Percentiles rank a stretch among this genome's conserved stretches.
Evolutionary conservation across 768 basidiomycete genomes (phyloP).

Genomic region (Inosperma sp.): DNA sequence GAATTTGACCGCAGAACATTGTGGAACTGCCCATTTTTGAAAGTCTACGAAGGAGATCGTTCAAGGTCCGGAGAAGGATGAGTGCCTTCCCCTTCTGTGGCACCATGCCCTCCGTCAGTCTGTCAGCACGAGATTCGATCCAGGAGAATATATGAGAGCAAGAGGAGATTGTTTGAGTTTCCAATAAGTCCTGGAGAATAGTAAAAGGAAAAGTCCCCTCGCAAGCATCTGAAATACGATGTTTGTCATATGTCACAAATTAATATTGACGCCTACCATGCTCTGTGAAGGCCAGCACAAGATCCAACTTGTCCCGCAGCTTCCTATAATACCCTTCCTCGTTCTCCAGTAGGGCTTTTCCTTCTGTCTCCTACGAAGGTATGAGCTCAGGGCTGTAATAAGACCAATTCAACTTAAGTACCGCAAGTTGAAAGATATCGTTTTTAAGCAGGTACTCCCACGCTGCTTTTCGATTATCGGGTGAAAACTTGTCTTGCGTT

Average conservation of each 20-base stretch:
- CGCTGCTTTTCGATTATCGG: constrained; percentile 61
- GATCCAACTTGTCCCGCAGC: constrained; percentile 60
- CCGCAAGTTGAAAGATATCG: constrained; percentile 69
- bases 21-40: constrained; percentile 85
- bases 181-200: constrained; percentile 76
- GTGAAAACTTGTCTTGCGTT: constrained; percentile 37
- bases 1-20: constrained; percentile 83
- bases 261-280: constrained; percentile 45
- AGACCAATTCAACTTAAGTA: constrained; percentile 33
- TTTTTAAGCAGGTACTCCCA: constrained; percentile 74
- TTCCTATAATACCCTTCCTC: constrained; percentile 55
- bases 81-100: constrained; percentile 89
- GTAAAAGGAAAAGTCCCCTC: constrained; percentile 70
- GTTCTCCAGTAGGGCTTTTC: constrained; percentile 52
- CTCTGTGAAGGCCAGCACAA: constrained; percentile 73
- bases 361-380: constrained; percentile 55
- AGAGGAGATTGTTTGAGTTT: constrained; percentile 78
- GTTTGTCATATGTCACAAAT: not conserved
- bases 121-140: constrained; percentile 68
- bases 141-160: constrained; percentile 87
- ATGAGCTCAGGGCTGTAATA: not conserved
- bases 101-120: constrained; percentile 73
- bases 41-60: constrained; percentile 80
- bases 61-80: constrained; percentile 75
- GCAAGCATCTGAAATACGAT: constrained; percentile 56